Evolutionary conservation across 2,329 filamentous ascomycete species (phyloP).

Genomic region (Leptodontidium sp.): DNA sequence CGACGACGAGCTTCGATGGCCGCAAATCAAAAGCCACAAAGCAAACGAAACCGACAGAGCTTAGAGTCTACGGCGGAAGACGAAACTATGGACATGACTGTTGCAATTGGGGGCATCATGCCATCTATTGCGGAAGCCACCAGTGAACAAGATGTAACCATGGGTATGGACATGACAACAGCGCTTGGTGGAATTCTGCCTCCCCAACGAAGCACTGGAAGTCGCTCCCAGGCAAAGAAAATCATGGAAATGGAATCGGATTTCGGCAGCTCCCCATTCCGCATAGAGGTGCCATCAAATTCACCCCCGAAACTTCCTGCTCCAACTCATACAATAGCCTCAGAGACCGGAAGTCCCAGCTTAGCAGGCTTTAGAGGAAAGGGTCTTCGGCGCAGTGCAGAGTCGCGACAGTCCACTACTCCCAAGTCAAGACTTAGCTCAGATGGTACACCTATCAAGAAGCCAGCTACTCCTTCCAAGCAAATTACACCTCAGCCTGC

Average conservation of each 20-base stretch:
- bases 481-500: constrained; percentile 53
- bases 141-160: constrained; percentile 53
- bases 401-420: constrained; percentile 52
- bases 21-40: constrained; percentile 25
- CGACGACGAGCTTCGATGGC: constrained; percentile 35
- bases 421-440: constrained; percentile 45
- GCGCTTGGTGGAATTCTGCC: constrained; percentile 63
- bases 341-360: constrained; percentile 62
- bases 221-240: constrained; percentile 59
- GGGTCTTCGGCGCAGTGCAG: constrained; percentile 57
- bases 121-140: constrained; percentile 46
- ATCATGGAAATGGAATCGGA: constrained; percentile 67
- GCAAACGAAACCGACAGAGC: constrained; percentile 49
- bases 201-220: constrained; percentile 48
- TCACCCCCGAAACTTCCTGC: constrained; percentile 49
- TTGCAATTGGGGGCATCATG: constrained; percentile 57
- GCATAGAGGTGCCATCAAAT: constrained; percentile 43
- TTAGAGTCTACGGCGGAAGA: constrained; percentile 41
- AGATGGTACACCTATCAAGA: constrained; percentile 45
- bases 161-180: constrained; percentile 71
- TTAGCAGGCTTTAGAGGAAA: constrained; percentile 61
- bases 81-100: constrained; percentile 59
- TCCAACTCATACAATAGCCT: constrained; percentile 50
- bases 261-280: constrained; percentile 55
- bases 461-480: constrained; percentile 50